Conservation (phyloP, 495 filamentous ascomycete species). For the Hypoxylon lienhwacheense region DNA sequence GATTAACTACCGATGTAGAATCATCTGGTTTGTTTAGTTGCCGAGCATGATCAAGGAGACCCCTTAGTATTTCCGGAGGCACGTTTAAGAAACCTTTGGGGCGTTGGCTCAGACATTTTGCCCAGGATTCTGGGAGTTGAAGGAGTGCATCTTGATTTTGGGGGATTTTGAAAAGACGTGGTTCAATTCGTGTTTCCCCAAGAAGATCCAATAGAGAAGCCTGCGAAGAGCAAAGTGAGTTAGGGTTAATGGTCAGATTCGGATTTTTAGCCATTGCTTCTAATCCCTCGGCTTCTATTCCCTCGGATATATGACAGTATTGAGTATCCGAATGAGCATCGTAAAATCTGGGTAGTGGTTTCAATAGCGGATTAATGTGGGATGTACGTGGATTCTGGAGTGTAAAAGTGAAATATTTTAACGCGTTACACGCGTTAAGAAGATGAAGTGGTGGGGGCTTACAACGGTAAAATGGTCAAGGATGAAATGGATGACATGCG, state of each 20-base stretch:
- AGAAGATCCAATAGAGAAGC: constrained; percentile 17
- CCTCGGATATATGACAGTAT: no score
- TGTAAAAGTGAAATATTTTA: neutral
- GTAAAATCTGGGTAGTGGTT: neutral
- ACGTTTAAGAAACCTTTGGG: constrained; percentile 39
- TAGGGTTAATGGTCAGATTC: neutral
- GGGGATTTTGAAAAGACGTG: constrained; percentile 55
- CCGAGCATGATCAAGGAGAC: constrained; percentile 36
- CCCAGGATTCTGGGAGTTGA: constrained; percentile 50
- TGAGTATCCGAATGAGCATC: neutral
- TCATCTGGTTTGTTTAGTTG: constrained; percentile 15
- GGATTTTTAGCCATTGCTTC: constrained; percentile 23
- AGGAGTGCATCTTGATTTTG: constrained; percentile 63
- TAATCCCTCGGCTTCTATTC: neutral
- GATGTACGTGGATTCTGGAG: neutral
- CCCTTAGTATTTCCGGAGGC: constrained; percentile 43
- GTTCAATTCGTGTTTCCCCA: constrained; percentile 23
- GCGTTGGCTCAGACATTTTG: constrained; percentile 2
- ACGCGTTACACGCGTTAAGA: constrained; percentile 24
- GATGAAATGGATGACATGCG: constrained; percentile 11
- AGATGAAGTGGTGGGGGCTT: constrained; percentile 2
- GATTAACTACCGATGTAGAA: constrained; percentile 29
- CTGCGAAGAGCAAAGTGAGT: constrained; percentile 6
- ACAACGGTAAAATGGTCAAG: no score
- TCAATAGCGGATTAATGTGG: neutral